Conservation (phyloP, 2,329 filamentous ascomycete genomes). For the Diaporthe velutina region DNA sequence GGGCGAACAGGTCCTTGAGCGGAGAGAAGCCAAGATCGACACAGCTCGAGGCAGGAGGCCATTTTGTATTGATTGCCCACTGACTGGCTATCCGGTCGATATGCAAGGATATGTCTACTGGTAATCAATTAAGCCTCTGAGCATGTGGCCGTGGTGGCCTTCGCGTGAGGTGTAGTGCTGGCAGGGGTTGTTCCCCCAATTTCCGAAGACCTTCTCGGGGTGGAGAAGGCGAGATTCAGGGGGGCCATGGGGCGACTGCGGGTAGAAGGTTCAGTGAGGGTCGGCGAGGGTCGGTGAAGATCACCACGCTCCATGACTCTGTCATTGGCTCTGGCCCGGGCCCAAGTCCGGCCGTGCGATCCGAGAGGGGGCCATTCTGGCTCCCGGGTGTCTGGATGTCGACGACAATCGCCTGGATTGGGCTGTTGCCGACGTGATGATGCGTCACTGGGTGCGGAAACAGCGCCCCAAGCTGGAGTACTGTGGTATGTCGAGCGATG, state of each 20-base stretch:
- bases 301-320: slow-evolving; percentile 21
- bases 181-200: slow-evolving; percentile 20
- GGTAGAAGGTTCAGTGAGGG: slow-evolving; percentile 1
- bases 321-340: not conserved
- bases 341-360: not conserved
- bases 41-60: slow-evolving; percentile 11
- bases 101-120: not conserved
- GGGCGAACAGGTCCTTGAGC: slow-evolving; percentile 1
- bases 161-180: slow-evolving; percentile 1
- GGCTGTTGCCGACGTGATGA: slow-evolving; percentile 22
- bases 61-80: slow-evolving; percentile 10
- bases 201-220: slow-evolving; percentile 14
- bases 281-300: not conserved
- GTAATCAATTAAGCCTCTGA: slow-evolving; percentile 26
- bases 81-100: not conserved
- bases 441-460: slow-evolving; percentile 13
- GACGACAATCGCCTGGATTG: slow-evolving; percentile 4
- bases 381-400: slow-evolving; percentile 15
- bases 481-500: not conserved
- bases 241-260: slow-evolving; percentile 23
- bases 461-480: not conserved
- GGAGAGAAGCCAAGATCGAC: not conserved
- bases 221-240: slow-evolving; percentile 26
- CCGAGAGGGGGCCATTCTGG: not conserved
- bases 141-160: not conserved